Base-by-base conservation (phyloP, 768 basidiomycete genomes). In the Russula dissimulans region DNA sequence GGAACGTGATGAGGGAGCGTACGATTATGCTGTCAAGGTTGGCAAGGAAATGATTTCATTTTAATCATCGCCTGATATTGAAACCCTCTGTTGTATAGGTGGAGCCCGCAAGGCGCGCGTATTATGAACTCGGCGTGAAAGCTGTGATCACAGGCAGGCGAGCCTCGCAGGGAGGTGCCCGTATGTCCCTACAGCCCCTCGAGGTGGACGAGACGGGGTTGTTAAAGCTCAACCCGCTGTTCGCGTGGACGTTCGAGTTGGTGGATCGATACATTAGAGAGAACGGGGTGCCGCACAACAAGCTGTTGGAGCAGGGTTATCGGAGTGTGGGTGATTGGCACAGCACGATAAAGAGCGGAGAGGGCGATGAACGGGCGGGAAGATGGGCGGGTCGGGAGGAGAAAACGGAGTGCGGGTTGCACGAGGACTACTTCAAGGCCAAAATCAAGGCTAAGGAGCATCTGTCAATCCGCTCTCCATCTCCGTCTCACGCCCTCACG, bases 321-420 rank as follows among this genome's bases (percentile, higher is more conserved):
- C 87, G 86, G 67, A 93, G 91, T 69, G 84, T 99, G 63, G 97
- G 97, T 4, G 97, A 99, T 73, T 95, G 95, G 90, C 97, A 99
- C 74, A 95, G 91, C 63, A 99, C 97, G 0, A 72, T 71, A n/a
- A 82, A 82, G 66, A 85, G 84, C 61, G 85, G 81, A 0, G 76
- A 75, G 9, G 81, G 87, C 44, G 91, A 91, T 61, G 97, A 99
- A 74, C 81, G 97, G 29, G 85, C 87, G 2, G 95, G 95, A 1
- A 76, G 97, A 56, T 99, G 97, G 97, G 85, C 87, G 3, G 91
- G 89, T 6, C 86, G 80, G 70, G 78, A 79, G 61, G 76, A 76
- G 44, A 99, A 98, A 79, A 91, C 91, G 2, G 95, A 98, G 72
- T 98, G 97, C 71, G 97, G 97, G 3, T 71, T 99, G 63, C 95